A percentile compares a stretch with the other conserved stretches of the same genome.
Conservation (phyloP, 1,284 basidiomycete species). For the Cryptococcus sp. region DNA sequence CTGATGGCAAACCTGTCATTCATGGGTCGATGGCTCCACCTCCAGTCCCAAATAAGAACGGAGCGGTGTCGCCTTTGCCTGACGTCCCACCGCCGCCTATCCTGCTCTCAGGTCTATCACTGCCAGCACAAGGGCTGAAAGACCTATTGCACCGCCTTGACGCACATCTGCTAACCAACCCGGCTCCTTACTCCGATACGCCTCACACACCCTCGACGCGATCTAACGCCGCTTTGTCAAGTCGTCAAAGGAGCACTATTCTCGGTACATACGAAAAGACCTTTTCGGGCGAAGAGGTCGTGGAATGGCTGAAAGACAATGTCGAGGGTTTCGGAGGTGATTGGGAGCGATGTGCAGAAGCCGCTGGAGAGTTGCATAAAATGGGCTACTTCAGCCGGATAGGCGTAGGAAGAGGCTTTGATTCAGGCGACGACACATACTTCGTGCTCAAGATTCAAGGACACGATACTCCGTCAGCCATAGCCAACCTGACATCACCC, state of each 20-base stretch:
- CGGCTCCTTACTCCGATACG: conserved; percentile 41
- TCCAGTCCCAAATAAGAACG: conserved; percentile 15
- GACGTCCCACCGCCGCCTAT: conserved; percentile 57
- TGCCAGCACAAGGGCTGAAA: conserved; percentile 66
- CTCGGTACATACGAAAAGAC: conserved; percentile 85
- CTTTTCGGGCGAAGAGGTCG: conserved; percentile 79
- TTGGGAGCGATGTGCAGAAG: conserved; percentile 75
- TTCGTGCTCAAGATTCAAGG: conserved; percentile 39
- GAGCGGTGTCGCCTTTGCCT: background rate
- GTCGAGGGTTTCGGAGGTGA: conserved; percentile 69
- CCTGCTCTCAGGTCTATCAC: conserved; percentile 69
- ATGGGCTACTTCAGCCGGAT: conserved; percentile 71
- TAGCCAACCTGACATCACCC: conserved; percentile 22
- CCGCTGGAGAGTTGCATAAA: conserved; percentile 73
- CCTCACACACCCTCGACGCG: conserved; percentile 55
- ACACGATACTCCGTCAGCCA: conserved; percentile 11
- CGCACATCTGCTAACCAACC: conserved; percentile 42
- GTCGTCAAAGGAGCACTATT: conserved; percentile 70
- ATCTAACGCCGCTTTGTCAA: conserved; percentile 63
- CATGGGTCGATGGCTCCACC: conserved; percentile 13
- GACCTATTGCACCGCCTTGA: conserved; percentile 62
- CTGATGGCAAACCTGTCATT: conserved; percentile 37
- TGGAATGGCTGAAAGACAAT: conserved; percentile 69
- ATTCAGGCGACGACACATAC: conserved; percentile 45
- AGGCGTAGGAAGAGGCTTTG: conserved; percentile 58